These are phyloP conservation scores for Mycena rebaudengoi DNA, from an alignment of 768 basidiomycete genomes.

Conservation along the genomic window DNA sequence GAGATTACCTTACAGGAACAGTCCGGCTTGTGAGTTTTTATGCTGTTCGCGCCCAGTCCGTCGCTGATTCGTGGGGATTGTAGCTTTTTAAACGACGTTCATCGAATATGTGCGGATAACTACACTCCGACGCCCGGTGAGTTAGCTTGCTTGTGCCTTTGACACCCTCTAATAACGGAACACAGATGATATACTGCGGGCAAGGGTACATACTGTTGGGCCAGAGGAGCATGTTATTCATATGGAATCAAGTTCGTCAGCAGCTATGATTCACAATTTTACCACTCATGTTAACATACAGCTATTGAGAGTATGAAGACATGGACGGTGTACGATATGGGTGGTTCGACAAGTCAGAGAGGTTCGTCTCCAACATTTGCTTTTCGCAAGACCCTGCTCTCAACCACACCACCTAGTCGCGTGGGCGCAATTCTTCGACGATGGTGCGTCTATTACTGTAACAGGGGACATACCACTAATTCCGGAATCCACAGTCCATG, in stretches of 20 bases:
- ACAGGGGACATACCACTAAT: neutral
- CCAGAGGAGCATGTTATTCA: constrained; percentile 69
- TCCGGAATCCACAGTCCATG: constrained; percentile 52
- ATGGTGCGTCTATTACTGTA: constrained; percentile 50
- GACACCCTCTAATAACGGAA: neutral
- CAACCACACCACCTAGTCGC: too few species aligned
- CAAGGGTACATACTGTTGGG: constrained; percentile 69
- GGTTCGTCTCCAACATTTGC: constrained; percentile 43
- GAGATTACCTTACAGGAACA: constrained; percentile 63
- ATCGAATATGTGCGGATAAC: constrained; percentile 56
- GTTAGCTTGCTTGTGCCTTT: constrained; percentile 23
- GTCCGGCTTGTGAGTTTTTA: constrained; percentile 64
- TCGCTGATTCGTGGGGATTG: neutral
- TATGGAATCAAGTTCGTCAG: constrained; percentile 52
- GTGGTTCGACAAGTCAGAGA: constrained; percentile 65
- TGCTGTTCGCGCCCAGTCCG: neutral
- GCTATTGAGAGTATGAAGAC: constrained; percentile 46
- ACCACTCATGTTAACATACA: neutral
- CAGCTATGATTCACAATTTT: neutral
- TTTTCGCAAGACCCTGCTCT: too few species aligned
- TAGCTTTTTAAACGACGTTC: constrained; percentile 68
- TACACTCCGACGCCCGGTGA: constrained; percentile 64
- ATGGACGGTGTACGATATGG: constrained; percentile 76
- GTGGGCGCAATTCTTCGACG: constrained; percentile 77
- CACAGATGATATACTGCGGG: constrained; percentile 69